Evolutionary conservation across 2,329 filamentous ascomycete genomes (phyloP).

Genomic region (Talaromyces rugulosus): DNA sequence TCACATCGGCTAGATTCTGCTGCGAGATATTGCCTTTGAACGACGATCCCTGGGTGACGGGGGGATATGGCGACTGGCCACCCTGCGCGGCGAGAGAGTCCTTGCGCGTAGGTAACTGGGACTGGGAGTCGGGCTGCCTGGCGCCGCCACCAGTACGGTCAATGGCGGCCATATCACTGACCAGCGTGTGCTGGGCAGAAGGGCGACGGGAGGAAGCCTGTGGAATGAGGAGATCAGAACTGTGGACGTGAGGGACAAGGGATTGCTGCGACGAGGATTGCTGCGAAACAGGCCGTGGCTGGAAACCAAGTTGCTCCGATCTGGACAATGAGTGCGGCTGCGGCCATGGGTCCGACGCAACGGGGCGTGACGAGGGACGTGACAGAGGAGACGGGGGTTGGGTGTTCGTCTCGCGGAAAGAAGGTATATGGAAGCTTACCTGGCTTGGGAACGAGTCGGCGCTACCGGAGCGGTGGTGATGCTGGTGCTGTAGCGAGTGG

Average conservation of each 20-base stretch:
- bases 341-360: not conserved
- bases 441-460: conserved; percentile 17
- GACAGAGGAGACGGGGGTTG: conserved; percentile 15
- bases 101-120: conserved; percentile 4
- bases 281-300: not conserved
- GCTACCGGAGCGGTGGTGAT: conserved; percentile 18
- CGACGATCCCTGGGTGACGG: conserved; percentile 20
- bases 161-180: conserved; percentile 7
- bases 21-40: conserved; percentile 25
- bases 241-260: not conserved
- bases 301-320: not conserved
- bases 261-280: not conserved
- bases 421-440: conserved; percentile 16
- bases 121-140: not conserved
- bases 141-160: conserved; percentile 10
- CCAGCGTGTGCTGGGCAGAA: conserved; percentile 4
- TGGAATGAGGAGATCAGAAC: conserved; percentile 1
- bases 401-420: conserved; percentile 15
- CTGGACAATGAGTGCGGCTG: not conserved
- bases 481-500: conserved; percentile 15
- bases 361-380: conserved; percentile 5
- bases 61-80: conserved; percentile 5
- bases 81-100: conserved; percentile 6
- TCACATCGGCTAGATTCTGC: conserved; percentile 30
- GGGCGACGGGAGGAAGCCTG: conserved; percentile 10